phyloP scores from a whole-genome alignment of 805 yeast species.

The Barnettozyma sucrosica region DNA sequence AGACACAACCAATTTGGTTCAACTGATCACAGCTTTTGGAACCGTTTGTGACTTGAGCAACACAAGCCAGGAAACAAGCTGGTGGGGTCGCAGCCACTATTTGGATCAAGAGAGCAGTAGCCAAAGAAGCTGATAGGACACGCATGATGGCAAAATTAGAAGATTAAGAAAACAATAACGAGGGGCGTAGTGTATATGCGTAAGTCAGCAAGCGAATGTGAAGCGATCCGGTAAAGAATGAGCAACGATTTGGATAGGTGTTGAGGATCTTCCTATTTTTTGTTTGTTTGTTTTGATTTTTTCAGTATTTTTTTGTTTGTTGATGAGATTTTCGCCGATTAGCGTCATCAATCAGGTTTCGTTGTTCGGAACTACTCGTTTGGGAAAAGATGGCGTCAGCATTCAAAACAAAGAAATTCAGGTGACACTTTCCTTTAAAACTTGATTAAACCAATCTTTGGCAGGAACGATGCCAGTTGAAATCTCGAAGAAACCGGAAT shows the following conservation, averaged over 20 bases:
- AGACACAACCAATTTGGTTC: conserved; percentile 63
- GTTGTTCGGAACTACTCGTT: not conserved
- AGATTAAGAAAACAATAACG: no score
- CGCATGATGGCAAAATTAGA: conserved; percentile 2
- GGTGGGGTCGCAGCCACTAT: conserved; percentile 64
- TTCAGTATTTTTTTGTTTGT: not conserved
- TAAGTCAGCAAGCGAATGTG: not conserved
- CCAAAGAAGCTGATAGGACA: conserved; percentile 1
- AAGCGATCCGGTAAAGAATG: not conserved
- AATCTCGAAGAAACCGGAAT: not conserved
- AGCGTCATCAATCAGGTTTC: not conserved
- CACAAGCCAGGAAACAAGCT: conserved; percentile 89
- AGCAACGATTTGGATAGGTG: not conserved
- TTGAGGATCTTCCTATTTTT: not conserved
- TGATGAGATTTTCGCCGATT: not conserved
- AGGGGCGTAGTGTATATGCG: no score
- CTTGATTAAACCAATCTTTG: not conserved
- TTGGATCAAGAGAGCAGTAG: conserved; percentile 17
- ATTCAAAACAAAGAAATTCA: not conserved
- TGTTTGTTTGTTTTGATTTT: not conserved
- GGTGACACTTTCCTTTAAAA: not conserved
- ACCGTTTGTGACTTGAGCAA: conserved; percentile 55
- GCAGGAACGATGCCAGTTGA: not conserved
- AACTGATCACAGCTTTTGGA: conserved; percentile 52
- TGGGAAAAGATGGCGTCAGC: not conserved